Conservation (phyloP, 2,329 filamentous ascomycete genomes). For the Cordyceps cateniannulata region DNA sequence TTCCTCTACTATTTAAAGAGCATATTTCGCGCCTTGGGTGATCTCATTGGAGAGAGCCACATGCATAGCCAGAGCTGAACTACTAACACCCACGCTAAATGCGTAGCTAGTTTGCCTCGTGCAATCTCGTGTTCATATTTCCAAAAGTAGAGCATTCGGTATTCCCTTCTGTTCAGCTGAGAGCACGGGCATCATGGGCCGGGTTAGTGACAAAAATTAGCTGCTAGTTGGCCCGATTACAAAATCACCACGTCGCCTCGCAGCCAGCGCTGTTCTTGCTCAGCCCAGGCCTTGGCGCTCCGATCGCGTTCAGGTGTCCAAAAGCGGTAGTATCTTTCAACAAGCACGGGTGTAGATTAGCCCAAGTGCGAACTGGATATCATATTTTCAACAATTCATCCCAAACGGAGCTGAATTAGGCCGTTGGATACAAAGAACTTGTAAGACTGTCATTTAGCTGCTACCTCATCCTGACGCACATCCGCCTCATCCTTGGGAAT, state of each 20-base stretch:
- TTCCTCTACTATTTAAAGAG: neutral
- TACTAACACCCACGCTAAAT: neutral
- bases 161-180: too few relatives aligned
- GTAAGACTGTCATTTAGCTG: neutral
- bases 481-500: neutral
- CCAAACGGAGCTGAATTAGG: neutral
- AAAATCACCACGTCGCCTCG: neutral
- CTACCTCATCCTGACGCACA: neutral
- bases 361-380: neutral
- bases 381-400: neutral
- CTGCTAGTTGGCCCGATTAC: neutral
- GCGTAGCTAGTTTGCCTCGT: too few relatives aligned
- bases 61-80: too few relatives aligned
- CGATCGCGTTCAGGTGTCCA: neutral
- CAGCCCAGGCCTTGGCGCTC: neutral
- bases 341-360: neutral
- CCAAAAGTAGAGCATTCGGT: neutral
- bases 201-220: too few relatives aligned
- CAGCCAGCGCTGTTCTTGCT: neutral
- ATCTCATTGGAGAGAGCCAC: too few relatives aligned
- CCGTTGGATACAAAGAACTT: neutral
- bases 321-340: neutral
- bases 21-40: neutral
- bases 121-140: neutral
- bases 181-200: neutral